A percentile compares a stretch with the other conserved stretches of the same genome.
These are phyloP conservation scores for Russula brevipes DNA, from an alignment of 768 basidiomycete species.

Conservation along the genomic window DNA sequence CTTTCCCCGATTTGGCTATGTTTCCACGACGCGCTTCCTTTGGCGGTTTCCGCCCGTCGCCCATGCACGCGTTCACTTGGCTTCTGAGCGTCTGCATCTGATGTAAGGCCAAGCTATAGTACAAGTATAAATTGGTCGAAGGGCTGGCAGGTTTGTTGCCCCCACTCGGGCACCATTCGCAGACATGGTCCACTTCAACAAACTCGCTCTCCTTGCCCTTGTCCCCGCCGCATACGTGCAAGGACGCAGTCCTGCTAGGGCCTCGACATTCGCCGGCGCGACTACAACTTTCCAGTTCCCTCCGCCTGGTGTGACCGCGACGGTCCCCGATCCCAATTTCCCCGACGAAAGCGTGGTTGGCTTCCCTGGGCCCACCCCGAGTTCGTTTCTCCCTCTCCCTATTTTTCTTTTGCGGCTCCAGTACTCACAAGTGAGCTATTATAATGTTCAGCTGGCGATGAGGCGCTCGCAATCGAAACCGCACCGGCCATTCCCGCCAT, in stretches of 20 bases:
- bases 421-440: not conserved
- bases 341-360: slow-evolving; percentile 41
- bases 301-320: slow-evolving; percentile 36
- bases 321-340: slow-evolving; percentile 35
- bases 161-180: no score
- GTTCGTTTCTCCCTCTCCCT: slow-evolving; percentile 29
- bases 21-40: no score
- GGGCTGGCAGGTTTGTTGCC: not conserved
- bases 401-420: not conserved
- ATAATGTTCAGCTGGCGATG: slow-evolving; percentile 28
- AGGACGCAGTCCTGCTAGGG: not conserved
- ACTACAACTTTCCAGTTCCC: slow-evolving; percentile 41
- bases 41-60: no score
- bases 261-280: slow-evolving; percentile 42
- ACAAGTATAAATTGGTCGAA: not conserved
- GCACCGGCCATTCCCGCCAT: slow-evolving; percentile 39
- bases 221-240: not conserved
- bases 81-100: no score
- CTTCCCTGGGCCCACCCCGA: slow-evolving; percentile 46
- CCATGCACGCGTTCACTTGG: no score
- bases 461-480: slow-evolving; percentile 28
- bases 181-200: not conserved
- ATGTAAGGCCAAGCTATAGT: no score
- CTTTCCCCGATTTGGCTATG: no score
- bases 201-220: slow-evolving; percentile 9